phyloP scores from a whole-genome alignment of 768 basidiomycete species.

The Xerocomellus chrysenteron region DNA sequence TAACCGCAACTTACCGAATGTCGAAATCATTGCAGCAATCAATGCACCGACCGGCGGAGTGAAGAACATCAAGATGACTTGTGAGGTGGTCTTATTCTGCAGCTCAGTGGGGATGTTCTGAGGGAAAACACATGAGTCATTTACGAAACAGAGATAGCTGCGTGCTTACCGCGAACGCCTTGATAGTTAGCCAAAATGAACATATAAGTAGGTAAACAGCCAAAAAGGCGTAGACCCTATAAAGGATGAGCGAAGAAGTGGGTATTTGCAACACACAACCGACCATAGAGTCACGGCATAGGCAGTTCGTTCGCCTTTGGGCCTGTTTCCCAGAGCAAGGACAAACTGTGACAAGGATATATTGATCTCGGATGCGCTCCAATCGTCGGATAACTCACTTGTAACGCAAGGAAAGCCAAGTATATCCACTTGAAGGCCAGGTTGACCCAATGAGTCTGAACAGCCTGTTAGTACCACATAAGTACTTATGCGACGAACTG shows the following conservation, averaged over 20 bases:
- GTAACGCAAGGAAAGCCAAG: conserved; percentile 78
- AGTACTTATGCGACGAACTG: conserved; percentile 5
- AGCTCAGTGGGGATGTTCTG: conserved; percentile 56
- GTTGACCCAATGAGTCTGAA: conserved; percentile 85
- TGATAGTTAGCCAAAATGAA: conserved; percentile 79
- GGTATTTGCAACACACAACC: conserved; percentile 15
- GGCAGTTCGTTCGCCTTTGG: conserved; percentile 80
- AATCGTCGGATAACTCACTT: conserved; percentile 36
- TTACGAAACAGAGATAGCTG: neutral
- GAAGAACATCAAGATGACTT: conserved; percentile 64
- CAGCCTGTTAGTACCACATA: neutral
- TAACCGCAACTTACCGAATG: conserved; percentile 58
- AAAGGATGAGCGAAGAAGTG: conserved; percentile 4
- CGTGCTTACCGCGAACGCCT: conserved; percentile 66
- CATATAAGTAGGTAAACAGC: conserved; percentile 84
- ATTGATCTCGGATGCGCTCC: neutral
- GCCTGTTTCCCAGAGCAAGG: conserved; percentile 75
- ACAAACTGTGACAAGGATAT: conserved; percentile 46
- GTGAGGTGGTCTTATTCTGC: conserved; percentile 43
- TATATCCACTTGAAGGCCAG: conserved; percentile 83
- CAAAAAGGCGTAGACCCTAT: conserved; percentile 83
- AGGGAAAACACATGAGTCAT: neutral
- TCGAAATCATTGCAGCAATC: conserved; percentile 85
- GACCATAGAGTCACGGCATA: conserved; percentile 75
- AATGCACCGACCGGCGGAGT: conserved; percentile 74